Conservation (phyloP, 768 basidiomycete genomes). For the Peribolospora baueri region DNA sequence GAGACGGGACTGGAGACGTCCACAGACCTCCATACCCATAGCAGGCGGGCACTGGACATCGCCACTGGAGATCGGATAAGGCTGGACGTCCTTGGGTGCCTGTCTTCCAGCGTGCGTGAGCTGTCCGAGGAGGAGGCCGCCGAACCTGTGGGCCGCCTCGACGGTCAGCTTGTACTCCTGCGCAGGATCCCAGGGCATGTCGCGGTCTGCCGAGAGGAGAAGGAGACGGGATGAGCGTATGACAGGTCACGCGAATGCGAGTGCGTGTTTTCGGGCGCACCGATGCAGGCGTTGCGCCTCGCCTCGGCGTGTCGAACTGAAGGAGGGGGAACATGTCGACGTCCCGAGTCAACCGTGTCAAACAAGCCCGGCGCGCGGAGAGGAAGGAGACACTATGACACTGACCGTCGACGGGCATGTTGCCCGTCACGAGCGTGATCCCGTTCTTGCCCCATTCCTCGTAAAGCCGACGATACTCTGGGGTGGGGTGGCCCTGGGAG, state of each 20-base stretch:
- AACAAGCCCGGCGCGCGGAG: too few species aligned
- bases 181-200: conserved; percentile 11
- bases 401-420: conserved; percentile 11
- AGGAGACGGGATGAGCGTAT: too few species aligned
- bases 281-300: conserved; percentile 16
- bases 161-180: conserved; percentile 14
- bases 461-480: conserved; percentile 16
- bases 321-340: not conserved
- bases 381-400: too few species aligned
- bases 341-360: too few species aligned
- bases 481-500: conserved; percentile 13
- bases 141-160: conserved; percentile 12
- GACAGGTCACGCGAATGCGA: too few species aligned
- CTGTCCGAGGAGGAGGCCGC: conserved; percentile 15
- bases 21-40: conserved; percentile 9
- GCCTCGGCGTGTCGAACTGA: conserved; percentile 14
- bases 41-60: conserved; percentile 13
- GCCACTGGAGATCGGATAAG: conserved; percentile 11
- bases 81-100: not conserved
- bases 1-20: too few species aligned
- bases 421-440: conserved; percentile 15
- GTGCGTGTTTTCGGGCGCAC: not conserved
- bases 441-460: conserved; percentile 18
- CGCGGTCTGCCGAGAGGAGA: too few species aligned
- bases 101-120: conserved; percentile 16